phyloP scores from a whole-genome alignment of 2,329 filamentous ascomycete genomes.

The Plenodomus tracheiphilus region DNA sequence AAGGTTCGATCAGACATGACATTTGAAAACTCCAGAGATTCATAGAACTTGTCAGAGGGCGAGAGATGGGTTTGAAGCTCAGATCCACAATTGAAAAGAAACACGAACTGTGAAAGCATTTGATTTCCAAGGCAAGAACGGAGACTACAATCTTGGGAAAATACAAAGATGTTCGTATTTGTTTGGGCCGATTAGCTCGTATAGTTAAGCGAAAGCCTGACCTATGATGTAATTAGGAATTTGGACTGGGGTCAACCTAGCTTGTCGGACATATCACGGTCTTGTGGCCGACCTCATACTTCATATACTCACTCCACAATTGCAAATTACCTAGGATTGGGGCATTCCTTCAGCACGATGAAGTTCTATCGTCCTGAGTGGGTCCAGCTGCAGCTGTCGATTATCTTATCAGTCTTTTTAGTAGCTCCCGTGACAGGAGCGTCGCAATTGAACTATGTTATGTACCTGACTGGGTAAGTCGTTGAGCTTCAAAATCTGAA shows the following conservation, averaged over 20 bases:
- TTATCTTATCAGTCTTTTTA: not conserved
- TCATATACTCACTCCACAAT: not conserved
- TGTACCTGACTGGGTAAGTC: constrained; percentile 17
- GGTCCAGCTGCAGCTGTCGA: not conserved
- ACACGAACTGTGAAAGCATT: too few species aligned
- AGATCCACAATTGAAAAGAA: too few species aligned
- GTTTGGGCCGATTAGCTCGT: not conserved
- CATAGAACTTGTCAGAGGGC: too few species aligned
- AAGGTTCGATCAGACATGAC: too few species aligned
- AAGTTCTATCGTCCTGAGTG: not conserved
- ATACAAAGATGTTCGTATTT: too few species aligned
- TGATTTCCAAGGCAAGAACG: too few species aligned
- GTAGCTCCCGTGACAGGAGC: not conserved
- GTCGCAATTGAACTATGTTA: constrained; percentile 3
- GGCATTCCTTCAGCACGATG: not conserved
- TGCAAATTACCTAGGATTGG: not conserved
- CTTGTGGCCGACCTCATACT: too few species aligned
- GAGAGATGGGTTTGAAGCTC: too few species aligned
- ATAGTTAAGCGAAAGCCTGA: not conserved
- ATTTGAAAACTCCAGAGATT: too few species aligned
- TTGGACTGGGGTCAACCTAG: not conserved
- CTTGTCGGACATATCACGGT: not conserved
- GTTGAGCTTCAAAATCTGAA: not conserved
- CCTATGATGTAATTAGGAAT: not conserved
- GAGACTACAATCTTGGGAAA: too few species aligned